Evolutionary conservation across 768 basidiomycete genomes (phyloP).

Genomic region (Mycena haematopus): DNA sequence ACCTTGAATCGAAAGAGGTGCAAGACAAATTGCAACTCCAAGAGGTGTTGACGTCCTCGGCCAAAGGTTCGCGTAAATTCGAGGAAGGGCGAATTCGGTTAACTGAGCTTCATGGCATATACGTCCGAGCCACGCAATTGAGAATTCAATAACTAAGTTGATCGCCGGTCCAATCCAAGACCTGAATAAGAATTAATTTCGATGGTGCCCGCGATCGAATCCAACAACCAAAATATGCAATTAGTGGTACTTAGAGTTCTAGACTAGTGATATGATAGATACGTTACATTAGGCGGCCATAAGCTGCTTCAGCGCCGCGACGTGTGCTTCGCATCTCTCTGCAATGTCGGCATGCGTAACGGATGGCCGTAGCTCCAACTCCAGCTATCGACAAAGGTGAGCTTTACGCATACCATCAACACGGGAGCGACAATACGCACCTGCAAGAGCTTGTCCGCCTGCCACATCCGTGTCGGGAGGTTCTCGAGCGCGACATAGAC

Average conservation of each 20-base stretch:
- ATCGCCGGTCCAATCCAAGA: too few relatives aligned
- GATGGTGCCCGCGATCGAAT: neutral
- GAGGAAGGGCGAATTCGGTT: too few relatives aligned
- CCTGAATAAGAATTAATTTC: too few relatives aligned
- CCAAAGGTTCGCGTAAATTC: too few relatives aligned
- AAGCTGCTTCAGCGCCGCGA: constrained; percentile 41
- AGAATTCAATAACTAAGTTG: too few relatives aligned
- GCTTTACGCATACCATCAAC: neutral
- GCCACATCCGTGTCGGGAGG: constrained; percentile 92
- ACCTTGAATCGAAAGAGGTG: too few relatives aligned
- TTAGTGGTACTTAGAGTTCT: constrained; percentile 7
- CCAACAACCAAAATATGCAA: neutral
- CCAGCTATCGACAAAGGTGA: constrained; percentile 36
- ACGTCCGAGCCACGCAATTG: too few relatives aligned
- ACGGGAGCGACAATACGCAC: constrained; percentile 48
- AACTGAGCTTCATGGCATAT: too few relatives aligned
- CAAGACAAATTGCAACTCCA: too few relatives aligned
- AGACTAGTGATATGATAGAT: constrained; percentile 10
- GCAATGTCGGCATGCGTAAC: constrained; percentile 54
- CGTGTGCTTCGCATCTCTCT: constrained; percentile 52
- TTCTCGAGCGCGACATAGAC: constrained; percentile 91
- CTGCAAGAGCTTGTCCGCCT: constrained; percentile 88
- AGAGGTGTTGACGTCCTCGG: too few relatives aligned
- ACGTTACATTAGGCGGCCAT: constrained; percentile 22
- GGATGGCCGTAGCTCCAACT: constrained; percentile 52